Evolutionary conservation across 2,329 filamentous ascomycete species (phyloP), one percentile per base, ranked within the genome.

Genomic region (Colletotrichum eleusines): DNA sequence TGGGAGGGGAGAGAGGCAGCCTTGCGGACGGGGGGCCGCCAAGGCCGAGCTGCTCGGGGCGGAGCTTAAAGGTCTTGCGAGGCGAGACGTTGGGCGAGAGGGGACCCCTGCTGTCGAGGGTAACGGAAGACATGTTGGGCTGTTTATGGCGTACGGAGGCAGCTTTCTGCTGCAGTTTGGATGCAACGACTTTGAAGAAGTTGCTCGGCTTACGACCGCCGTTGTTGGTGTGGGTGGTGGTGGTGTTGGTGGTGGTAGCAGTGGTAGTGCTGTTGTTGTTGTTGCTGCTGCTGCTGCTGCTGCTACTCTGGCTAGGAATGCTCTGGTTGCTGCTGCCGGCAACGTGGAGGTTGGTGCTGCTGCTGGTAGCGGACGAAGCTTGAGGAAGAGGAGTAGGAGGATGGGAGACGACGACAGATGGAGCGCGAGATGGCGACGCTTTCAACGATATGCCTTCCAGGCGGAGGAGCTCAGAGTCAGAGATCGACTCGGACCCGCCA

Each of bases 401-500:
- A 63, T 73, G 66, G 58, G 66, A 72, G 51, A 64, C 62, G 63
- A 69, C 63, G 54, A 73, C 65, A 55, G 72, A 66, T 58, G 71
- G 72, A 67, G 66, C 71, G 61, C 72, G 72, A 63, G 69, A 72
- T 59, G 72, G 72, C 68, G 72, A 73, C 70, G 72, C 71, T 73
- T 81, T 80, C 33, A 85, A 74, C n/a, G 83, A 83, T 72, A 86
- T 85, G n/a, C 81, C 81, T 73, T 85, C 83, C 3, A 86, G 78
- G 38, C 80, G 78, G 11, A 84, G 79, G n/a, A 86, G 78, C 73
- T 85, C 84, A 46, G 83, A 82, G 72, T 86, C 84, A 4, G 84
- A 85, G 76, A 86, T 83, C 68, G 82, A 84, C 66, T 73, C 60
- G 28, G 66, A n/a, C 54, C 53, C 70, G 35, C 63, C 72, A 53